Percentiles rank a stretch among this genome's conserved stretches.
phyloP scores from a whole-genome alignment of 2,329 filamentous ascomycete genomes.

The Exutisphaerella laricina region DNA sequence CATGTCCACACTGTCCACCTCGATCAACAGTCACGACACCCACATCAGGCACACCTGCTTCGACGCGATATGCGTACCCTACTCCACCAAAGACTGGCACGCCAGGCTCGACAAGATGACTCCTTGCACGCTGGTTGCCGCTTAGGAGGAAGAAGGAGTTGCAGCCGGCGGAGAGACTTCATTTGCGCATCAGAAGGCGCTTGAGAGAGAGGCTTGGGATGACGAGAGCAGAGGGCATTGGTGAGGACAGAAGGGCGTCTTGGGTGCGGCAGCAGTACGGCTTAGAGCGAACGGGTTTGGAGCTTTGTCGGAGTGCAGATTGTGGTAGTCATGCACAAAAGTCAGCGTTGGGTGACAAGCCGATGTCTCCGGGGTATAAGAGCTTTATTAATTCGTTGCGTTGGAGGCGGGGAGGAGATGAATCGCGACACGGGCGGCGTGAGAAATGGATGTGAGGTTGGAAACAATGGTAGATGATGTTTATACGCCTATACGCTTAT shows the following conservation, averaged over 20 bases:
- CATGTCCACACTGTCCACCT: constrained; percentile 23
- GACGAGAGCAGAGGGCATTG: background rate
- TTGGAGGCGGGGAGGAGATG: too few species aligned
- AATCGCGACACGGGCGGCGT: too few species aligned
- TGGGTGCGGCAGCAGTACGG: background rate
- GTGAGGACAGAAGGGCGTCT: background rate
- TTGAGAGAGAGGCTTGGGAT: background rate
- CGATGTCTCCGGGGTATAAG: too few species aligned
- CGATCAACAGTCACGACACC: constrained; percentile 12
- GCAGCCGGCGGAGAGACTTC: constrained; percentile 1
- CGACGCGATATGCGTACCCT: constrained; percentile 13
- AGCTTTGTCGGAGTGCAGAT: background rate
- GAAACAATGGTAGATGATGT: too few species aligned
- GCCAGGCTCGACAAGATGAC: constrained; percentile 15
- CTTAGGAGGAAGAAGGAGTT: background rate
- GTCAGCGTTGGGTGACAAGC: too few species aligned
- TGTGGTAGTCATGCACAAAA: too few species aligned
- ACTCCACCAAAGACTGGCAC: constrained; percentile 22
- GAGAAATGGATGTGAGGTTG: too few species aligned
- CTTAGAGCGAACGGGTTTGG: background rate
- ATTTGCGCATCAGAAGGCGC: background rate
- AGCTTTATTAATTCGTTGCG: too few species aligned
- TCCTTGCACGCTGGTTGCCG: constrained; percentile 1
- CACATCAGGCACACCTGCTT: constrained; percentile 6
- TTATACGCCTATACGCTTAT: too few species aligned